A percentile compares a stretch with the other conserved stretches of the same genome.
Evolutionary conservation across 2,329 filamentous ascomycete species (phyloP).

Genomic region (Fusarium scirpi): DNA sequence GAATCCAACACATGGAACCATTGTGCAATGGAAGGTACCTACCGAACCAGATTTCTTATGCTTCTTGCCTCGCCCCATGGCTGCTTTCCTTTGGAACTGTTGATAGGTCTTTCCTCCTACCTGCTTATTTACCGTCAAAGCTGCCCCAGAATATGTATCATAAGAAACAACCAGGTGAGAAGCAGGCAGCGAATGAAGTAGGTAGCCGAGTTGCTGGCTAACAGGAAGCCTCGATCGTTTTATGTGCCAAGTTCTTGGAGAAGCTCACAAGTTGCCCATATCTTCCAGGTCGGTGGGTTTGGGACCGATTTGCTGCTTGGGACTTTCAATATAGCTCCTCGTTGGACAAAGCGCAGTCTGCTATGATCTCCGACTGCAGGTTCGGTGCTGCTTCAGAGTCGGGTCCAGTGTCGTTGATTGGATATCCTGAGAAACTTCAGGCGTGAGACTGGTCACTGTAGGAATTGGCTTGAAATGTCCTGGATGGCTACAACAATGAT

Average conservation of each 20-base stretch:
- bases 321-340: background rate
- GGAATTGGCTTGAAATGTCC: background rate
- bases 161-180: background rate
- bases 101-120: background rate
- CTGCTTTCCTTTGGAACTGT: constrained; percentile 8
- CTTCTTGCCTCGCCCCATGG: constrained; percentile 44
- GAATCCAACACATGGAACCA: constrained; percentile 8
- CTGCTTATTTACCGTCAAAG: background rate
- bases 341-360: background rate
- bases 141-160: background rate
- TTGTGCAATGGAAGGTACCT: constrained; percentile 22
- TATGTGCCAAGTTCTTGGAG: background rate
- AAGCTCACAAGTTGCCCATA: background rate
- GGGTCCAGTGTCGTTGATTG: background rate
- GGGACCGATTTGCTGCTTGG: background rate
- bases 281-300: background rate
- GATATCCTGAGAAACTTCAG: background rate
- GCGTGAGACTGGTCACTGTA: background rate
- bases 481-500: background rate
- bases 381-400: background rate
- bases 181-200: background rate
- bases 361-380: background rate
- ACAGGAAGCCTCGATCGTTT: background rate
- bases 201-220: background rate
- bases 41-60: constrained; percentile 24